These are phyloP conservation scores for Grosmannia clavigera DNA, from an alignment of 2,329 filamentous ascomycete genomes.

Conservation along the genomic window DNA sequence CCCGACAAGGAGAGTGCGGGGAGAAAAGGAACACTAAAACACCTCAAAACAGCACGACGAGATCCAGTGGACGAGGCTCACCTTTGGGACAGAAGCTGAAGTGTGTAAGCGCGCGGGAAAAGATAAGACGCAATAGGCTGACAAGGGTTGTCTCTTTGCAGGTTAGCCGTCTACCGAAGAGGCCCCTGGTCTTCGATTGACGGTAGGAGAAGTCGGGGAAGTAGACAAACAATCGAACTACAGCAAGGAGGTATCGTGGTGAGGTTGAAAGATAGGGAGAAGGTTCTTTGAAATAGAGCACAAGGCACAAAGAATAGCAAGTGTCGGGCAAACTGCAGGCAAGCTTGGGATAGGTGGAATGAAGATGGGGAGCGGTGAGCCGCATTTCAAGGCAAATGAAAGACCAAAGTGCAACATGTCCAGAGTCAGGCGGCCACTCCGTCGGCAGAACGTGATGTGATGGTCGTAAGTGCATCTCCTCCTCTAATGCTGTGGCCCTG, in stretches of 20 bases:
- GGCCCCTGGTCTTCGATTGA: too few species aligned
- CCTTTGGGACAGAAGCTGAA: not conserved
- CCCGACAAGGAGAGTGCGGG: not conserved
- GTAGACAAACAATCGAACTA: too few species aligned
- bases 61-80: slow-evolving; percentile 6
- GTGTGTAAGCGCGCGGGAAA: slow-evolving; percentile 10
- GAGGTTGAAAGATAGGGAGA: not conserved
- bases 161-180: too few species aligned
- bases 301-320: not conserved
- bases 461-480: not conserved
- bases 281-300: not conserved
- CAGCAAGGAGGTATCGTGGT: not conserved
- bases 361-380: not conserved
- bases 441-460: not conserved
- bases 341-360: not conserved
- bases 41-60: not conserved
- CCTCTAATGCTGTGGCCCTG: not conserved
- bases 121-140: not conserved
- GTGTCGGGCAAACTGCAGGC: not conserved
- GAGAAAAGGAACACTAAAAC: not conserved
- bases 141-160: not conserved
- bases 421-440: not conserved
- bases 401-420: not conserved
- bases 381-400: not conserved
- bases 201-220: too few species aligned